Conservation (phyloP, 164 flowering plant species). For the Vitis vinifera region ASM3070453v1 NC_081809.1:4911501-4912000, state of each 20-base stretch:
- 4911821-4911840: neutral
- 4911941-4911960: slow-evolving; percentile 39
- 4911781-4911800: neutral
- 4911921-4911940: slow-evolving; percentile 20
- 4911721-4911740: neutral
- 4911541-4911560: too few relatives aligned
- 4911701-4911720: neutral
- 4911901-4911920: slow-evolving; percentile 38
- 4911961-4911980: slow-evolving; percentile 79
- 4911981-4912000: slow-evolving; percentile 76
- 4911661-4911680: too few relatives aligned
- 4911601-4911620: too few relatives aligned
- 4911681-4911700: neutral
- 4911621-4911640: too few relatives aligned
- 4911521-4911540: too few relatives aligned
- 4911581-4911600: too few relatives aligned
- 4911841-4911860: slow-evolving; percentile 4
- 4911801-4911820: neutral
- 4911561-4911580: too few relatives aligned
- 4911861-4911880: too few relatives aligned
- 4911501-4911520: too few relatives aligned
- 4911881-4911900: neutral
- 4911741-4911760: neutral
- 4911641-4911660: too few relatives aligned
- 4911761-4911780: slow-evolving; percentile 1